A percentile compares a stretch with the other conserved stretches of the same genome.
phyloP scores from a whole-genome alignment of 208 protist species.

The Leishmania martiniquensis region DNA sequence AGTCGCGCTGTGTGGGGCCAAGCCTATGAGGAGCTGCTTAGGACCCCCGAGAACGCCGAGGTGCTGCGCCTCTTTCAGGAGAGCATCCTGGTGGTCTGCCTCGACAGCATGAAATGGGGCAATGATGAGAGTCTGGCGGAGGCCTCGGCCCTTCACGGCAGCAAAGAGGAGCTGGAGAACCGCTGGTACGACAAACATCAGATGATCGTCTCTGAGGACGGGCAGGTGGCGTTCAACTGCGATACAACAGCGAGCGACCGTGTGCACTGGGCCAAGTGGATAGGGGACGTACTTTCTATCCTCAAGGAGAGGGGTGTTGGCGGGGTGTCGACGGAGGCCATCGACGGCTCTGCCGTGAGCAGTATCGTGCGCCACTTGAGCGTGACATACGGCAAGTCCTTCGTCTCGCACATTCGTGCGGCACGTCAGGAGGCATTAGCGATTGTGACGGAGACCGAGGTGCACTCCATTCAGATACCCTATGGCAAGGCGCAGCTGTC shows the following conservation, averaged over 20 bases:
- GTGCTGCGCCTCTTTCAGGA: constrained; percentile 71
- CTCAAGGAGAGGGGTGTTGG: constrained; percentile 13
- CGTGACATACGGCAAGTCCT: constrained; percentile 86
- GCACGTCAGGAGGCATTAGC: constrained; percentile 67
- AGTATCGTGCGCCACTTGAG: constrained; percentile 57
- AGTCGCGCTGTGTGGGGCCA: constrained; percentile 78
- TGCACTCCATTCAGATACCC: constrained; percentile 58
- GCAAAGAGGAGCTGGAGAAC: constrained; percentile 83
- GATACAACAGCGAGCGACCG: constrained; percentile 81
- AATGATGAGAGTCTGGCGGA: constrained; percentile 43
- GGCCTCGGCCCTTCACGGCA: constrained; percentile 69
- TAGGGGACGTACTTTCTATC: constrained; percentile 67
- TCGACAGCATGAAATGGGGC: constrained; percentile 68
- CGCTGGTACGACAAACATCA: constrained; percentile 95
- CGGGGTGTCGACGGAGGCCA: constrained; percentile 24
- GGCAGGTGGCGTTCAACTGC: constrained; percentile 88
- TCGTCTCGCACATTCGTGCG: constrained; percentile 76
- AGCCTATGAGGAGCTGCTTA: constrained; percentile 82
- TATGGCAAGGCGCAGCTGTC: constrained; percentile 54
- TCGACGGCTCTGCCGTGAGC: constrained; percentile 37
- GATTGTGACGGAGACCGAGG: constrained; percentile 67
- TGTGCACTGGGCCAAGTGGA: constrained; percentile 84
- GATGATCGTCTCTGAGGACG: constrained; percentile 86
- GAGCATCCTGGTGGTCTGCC: constrained; percentile 77
- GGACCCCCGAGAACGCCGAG: constrained; percentile 74